These are phyloP conservation scores for Chrysoporthe deuterocubensis DNA, from an alignment of 2,329 filamentous ascomycete species.

Conservation along the genomic window DNA sequence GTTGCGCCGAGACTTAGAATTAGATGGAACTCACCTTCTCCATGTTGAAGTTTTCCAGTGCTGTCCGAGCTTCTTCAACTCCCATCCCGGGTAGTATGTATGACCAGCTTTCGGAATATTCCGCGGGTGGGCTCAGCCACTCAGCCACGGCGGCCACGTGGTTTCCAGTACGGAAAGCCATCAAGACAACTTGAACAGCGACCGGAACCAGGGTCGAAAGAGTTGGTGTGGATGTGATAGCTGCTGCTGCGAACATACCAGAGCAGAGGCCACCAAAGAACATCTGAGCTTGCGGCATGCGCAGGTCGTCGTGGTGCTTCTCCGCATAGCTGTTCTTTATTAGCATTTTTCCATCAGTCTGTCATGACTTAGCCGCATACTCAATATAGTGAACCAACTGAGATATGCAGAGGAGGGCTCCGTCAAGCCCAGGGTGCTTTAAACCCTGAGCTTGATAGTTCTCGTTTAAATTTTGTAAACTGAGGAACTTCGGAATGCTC, in stretches of 20 bases:
- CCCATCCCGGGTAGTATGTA: slow-evolving; percentile 63
- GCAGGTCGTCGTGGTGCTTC: slow-evolving; percentile 58
- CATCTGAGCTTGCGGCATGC: slow-evolving; percentile 51
- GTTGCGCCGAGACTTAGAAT: no score
- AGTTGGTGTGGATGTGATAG: slow-evolving; percentile 66
- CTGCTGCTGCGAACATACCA: slow-evolving; percentile 70
- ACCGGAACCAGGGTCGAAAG: slow-evolving; percentile 65
- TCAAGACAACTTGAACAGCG: slow-evolving; percentile 65
- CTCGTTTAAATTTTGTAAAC: slow-evolving; percentile 67
- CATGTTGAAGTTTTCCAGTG: slow-evolving; percentile 62
- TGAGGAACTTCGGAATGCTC: slow-evolving; percentile 64
- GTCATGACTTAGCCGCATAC: slow-evolving; percentile 45
- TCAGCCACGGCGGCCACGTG: slow-evolving; percentile 57
- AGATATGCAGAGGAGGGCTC: slow-evolving; percentile 65
- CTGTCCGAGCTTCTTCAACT: slow-evolving; percentile 53
- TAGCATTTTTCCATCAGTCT: neutral
- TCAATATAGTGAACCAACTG: slow-evolving; percentile 73
- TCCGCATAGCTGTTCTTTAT: slow-evolving; percentile 48
- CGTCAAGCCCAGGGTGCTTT: slow-evolving; percentile 67
- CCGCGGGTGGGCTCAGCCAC: slow-evolving; percentile 44
- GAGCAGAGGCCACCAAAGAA: slow-evolving; percentile 69
- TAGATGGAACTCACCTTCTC: slow-evolving; percentile 44
- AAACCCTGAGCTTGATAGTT: slow-evolving; percentile 60
- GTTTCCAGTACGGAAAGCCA: slow-evolving; percentile 68
- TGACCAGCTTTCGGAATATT: slow-evolving; percentile 66